These are phyloP conservation scores for Pythium diclinum DNA, from an alignment of 352 stramenopile species.

Conservation along the genomic window DNA sequence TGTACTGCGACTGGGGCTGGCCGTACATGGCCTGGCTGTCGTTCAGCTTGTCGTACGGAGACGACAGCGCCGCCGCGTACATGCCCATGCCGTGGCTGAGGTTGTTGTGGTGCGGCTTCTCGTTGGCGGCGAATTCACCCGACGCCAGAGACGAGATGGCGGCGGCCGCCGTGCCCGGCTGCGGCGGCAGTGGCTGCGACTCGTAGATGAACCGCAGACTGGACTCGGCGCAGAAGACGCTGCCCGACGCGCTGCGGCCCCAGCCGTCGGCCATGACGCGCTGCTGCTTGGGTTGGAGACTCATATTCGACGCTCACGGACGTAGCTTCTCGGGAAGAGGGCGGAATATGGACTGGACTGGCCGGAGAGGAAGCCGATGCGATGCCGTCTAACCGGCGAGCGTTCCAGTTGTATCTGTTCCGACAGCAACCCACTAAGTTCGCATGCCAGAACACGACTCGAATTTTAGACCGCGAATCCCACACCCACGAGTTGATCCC, in stretches of 20 bases:
- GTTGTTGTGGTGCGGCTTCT: conserved; percentile 8
- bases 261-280: conserved; percentile 71
- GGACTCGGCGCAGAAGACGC: conserved; percentile 80
- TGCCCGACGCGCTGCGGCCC: conserved; percentile 40
- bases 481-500: background rate
- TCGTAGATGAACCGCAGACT: conserved; percentile 82
- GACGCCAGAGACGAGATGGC: conserved; percentile 35
- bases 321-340: background rate
- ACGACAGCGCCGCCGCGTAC: conserved; percentile 5
- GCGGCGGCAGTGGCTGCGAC: conserved; percentile 24
- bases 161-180: conserved; percentile 19
- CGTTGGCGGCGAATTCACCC: conserved; percentile 3
- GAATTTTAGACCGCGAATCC: background rate
- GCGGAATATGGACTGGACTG: background rate
- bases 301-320: conserved; percentile 7
- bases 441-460: background rate
- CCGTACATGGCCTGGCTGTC: background rate
- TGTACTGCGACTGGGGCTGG: background rate
- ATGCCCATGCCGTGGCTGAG: background rate
- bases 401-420: background rate
- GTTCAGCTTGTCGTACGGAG: conserved; percentile 14
- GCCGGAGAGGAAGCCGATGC: background rate
- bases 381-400: no score
- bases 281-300: conserved; percentile 32
- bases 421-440: background rate